Evolutionary conservation across 352 stramenopile genomes (phyloP), one percentile per base, ranked within the genome.

Genomic region (Pythium apleroticum): DNA sequence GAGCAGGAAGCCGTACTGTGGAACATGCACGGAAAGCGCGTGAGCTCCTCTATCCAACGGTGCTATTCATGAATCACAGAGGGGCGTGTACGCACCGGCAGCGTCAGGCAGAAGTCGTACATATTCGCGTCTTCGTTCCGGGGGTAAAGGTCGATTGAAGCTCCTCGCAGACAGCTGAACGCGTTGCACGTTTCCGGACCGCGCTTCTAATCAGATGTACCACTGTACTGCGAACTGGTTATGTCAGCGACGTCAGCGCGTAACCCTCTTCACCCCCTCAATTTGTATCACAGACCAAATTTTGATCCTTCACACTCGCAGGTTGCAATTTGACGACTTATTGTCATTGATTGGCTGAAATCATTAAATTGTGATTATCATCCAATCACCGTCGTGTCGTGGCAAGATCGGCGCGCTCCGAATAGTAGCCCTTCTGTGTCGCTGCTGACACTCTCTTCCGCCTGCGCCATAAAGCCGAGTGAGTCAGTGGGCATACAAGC

Each of bases 91-190:
- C 82, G 68, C 83, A 95, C 86, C 50, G 86, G 86, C 63, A 95
- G 77, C 62, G 86, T 95, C 54, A 95, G 75, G 76, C 86, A 95
- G 65, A 95, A 95, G 80, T 95, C 86, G 74, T 95, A 93, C 86
- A 95, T 92, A 46, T 24, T 66, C 15, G 53, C 31, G 8, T 58
- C 39, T 49, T 48, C 17, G 35, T 60, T 54, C 57, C 57, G 57
- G 49, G 25, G 43, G 57, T 63, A 31, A 57, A 48, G 43, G 22
- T 27, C 43, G 57, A 48, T 63, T 63, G 57, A 63, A 63, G 58
- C 58, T 22, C 35, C 35, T 43, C 39, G 9, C 19, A 41, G 35
- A 5, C 39, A 22, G 39, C 39, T 46, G 15, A 46, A 46, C 39
- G 39, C 5, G 10, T 15, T 17, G 10, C 39, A 46, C 39, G 39